These are phyloP conservation scores for Diddensiella santjacobensis DNA, from an alignment of 805 yeast genomes.

Conservation along the genomic window DNA sequence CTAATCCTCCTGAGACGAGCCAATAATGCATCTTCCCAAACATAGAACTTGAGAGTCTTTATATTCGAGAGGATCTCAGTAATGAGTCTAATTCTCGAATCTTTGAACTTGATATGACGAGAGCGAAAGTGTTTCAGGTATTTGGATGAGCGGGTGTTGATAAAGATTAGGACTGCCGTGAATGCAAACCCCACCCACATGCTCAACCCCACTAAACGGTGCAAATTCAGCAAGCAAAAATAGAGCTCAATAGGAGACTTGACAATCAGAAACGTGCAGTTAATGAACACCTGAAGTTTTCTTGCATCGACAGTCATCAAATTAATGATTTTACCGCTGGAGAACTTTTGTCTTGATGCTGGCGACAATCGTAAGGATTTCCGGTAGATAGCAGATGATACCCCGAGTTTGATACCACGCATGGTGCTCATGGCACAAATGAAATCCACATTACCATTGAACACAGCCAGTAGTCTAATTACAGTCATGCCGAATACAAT, in stretches of 20 bases:
- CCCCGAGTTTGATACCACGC: slow-evolving; percentile 4
- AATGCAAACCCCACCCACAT: slow-evolving; percentile 91
- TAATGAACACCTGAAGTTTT: slow-evolving; percentile 66
- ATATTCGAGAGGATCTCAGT: slow-evolving; percentile 82
- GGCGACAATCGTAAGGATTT: slow-evolving; percentile 65
- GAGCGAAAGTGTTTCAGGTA: slow-evolving; percentile 32
- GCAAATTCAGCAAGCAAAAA: slow-evolving; percentile 67
- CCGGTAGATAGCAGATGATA: slow-evolving; percentile 47
- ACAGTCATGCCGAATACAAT: slow-evolving; percentile 4
- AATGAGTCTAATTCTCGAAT: slow-evolving; percentile 80
- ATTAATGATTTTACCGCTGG: slow-evolving; percentile 89
- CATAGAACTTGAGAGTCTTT: slow-evolving; percentile 84
- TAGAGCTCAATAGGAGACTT: slow-evolving; percentile 87
- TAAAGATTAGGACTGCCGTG: slow-evolving; percentile 71
- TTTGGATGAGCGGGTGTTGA: slow-evolving; percentile 63
- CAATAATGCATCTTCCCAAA: slow-evolving; percentile 88
- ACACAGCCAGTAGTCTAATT: background rate
- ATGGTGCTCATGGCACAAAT: slow-evolving; percentile 1
- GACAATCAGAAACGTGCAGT: slow-evolving; percentile 77
- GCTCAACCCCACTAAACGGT: slow-evolving; percentile 70
- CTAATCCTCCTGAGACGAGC: slow-evolving; percentile 71
- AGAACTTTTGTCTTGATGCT: slow-evolving; percentile 55
- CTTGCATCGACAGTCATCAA: slow-evolving; percentile 84
- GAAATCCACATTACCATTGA: background rate
- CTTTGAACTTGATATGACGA: slow-evolving; percentile 73